Base-by-base conservation (phyloP, 2,329 filamentous ascomycete species). In the Dendrostoma leiphaemia region DNA sequence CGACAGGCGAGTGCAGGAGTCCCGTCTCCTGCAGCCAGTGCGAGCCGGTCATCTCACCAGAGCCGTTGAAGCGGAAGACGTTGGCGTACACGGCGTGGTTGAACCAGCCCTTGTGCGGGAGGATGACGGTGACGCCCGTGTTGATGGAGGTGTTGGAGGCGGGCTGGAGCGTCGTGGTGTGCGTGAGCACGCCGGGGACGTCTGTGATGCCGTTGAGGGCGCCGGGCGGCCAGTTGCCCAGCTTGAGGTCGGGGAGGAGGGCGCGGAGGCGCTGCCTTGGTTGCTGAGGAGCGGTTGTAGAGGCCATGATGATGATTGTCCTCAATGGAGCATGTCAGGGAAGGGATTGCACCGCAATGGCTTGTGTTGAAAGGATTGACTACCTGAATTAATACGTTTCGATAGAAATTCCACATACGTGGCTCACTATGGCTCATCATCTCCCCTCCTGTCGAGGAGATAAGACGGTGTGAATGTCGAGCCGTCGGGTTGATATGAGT, bases 21-120 rank as follows among this genome's bases (percentile, higher is more conserved):
- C 83, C 83, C 0, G 81, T 82, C 64, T 87, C 84, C 15, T 82
- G 74, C 56, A 86, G 79, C 77, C 81, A 84, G 61, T 85, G 80
- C 9, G 71, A 72, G 2, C 83, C 82, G 0, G 83, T 86, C 71
- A 86, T 72, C 66, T 86, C 82, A 38, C 84, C 83, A 43, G 77
- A 79, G 51, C 84, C 83, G 60, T 87, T 87, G 71, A 87, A 85
- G 57, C 77, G 75, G 67, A 85, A 85, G 45, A 80, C 62, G n/a
- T 74, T 74, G 3, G 77, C 73, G 44, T 79, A 75, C 51, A 72
- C 75, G 37, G 74, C 74, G 9, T 72, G 68, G 41, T 69, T 56
- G 62, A 71, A 70, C 76, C 77, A 80, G 44, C 74, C 65, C 4
- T 60, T 41, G 10, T 76, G 72, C 0, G 77, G 76, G 1, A 80